phyloP scores from a whole-genome alignment of 345 rosid species.

The Eucalyptus shirleyi region DNA sequence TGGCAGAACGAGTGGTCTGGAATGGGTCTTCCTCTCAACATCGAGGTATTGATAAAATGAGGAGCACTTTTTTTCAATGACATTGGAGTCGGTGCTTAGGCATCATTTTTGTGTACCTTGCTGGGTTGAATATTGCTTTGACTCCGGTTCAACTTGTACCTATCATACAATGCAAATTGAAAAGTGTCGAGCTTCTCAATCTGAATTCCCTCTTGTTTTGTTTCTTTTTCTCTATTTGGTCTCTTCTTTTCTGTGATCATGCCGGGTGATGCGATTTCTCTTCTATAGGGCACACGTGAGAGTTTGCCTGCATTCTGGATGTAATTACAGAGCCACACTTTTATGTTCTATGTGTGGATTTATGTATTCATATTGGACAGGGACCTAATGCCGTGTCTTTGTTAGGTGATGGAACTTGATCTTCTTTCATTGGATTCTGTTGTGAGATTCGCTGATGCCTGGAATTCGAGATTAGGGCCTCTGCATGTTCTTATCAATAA shows the following conservation, averaged over 20 bases:
- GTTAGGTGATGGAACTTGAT: constrained; percentile 89
- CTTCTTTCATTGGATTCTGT: constrained; percentile 87
- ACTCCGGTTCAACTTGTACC: background rate
- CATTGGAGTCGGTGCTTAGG: background rate
- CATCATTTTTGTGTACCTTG: background rate
- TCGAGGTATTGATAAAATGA: constrained; percentile 33
- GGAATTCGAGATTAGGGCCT: constrained; percentile 59
- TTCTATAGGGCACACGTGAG: background rate
- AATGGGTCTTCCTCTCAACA: constrained; percentile 59
- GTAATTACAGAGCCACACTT: background rate
- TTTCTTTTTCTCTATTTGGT: background rate
- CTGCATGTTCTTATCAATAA: constrained; percentile 84
- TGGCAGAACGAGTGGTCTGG: constrained; percentile 82
- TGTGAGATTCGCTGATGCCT: constrained; percentile 47
- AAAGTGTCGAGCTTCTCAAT: background rate
- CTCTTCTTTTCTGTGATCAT: background rate
- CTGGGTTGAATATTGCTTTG: background rate
- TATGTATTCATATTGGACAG: background rate
- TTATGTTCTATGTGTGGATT: background rate
- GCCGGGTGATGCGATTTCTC: background rate
- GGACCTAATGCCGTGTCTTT: background rate
- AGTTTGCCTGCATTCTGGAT: background rate
- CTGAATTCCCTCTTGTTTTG: background rate
- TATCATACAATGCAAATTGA: background rate
- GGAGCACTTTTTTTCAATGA: background rate